Base-by-base conservation (phyloP, 2,329 filamentous ascomycete species). In the Fusarium circinatum region DNA sequence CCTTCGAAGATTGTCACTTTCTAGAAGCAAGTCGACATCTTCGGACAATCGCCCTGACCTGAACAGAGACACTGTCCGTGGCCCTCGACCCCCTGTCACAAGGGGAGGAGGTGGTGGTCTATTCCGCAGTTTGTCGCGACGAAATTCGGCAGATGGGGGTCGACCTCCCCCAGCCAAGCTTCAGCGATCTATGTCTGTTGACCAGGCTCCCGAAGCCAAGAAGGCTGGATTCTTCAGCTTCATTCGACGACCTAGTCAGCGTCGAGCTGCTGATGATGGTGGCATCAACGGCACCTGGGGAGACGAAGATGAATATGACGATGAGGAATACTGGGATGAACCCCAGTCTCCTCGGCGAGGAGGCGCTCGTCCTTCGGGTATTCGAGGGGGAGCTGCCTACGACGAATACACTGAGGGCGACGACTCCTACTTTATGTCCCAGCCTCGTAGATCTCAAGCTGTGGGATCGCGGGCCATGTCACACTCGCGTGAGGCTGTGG, bases 161-260 rank as follows among this genome's bases (percentile, higher is more conserved):
- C 82, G 83, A 18, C 80, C 83, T 34, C 72, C 68, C 34, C 59
- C 49, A 34, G 76, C 79, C 12, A 83, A 82, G 56, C 81, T 91
- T 22, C 86, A 86, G 56, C 86, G 91, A 34, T 91, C 90, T 2
- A 82, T 92, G 62, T 93, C 91, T 6, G 84, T 92, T 11, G 89
- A 88, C 12, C 86, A 87, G 26, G 87, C 85, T 15, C 54, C 68
- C 18, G 87, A 89, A 63, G 84, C 86, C 26, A 84, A 84, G 34
- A 83, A 81, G 36, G 79, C 83, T 4, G 82, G 82, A 3, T 78
- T 85, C 45, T 83, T 89, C 44, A 80, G 84, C 63, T 83, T 87
- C 20, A 81, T 82, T 26, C 80, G 81, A 24, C 82, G 86, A 79
- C 77, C 83, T 78, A 80, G 84, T 78, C 72, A 83, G 76, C 72